A percentile compares a stretch with the other conserved stretches of the same genome.
These are phyloP conservation scores for Nakazawaea populi DNA, from an alignment of 805 yeast species.

Conservation along the genomic window DNA sequence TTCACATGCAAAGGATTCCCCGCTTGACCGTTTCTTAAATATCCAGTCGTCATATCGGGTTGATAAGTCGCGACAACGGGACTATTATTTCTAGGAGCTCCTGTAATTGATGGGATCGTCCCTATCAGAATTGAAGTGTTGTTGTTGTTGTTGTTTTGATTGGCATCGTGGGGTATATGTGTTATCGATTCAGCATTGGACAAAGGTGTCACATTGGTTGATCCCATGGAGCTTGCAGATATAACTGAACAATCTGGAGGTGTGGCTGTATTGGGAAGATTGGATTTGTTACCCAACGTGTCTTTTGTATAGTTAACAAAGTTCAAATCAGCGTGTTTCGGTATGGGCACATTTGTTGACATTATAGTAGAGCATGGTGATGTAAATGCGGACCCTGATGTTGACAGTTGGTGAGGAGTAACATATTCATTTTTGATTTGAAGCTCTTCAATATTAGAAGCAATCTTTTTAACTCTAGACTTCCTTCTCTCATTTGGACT, in stretches of 20 bases:
- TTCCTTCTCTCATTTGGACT: constrained; percentile 3
- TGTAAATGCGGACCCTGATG: too few relatives aligned
- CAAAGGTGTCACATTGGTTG: not conserved
- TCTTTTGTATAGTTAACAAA: constrained; percentile 4
- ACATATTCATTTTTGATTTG: not conserved
- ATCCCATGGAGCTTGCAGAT: not conserved
- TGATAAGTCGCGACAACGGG: not conserved
- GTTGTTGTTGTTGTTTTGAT: not conserved
- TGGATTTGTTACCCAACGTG: not conserved
- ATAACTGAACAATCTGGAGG: not conserved
- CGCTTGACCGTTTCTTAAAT: not conserved
- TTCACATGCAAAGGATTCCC: not conserved
- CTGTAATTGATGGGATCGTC: too few relatives aligned
- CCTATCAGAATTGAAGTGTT: not conserved
- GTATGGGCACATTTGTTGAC: not conserved
- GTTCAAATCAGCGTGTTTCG: not conserved
- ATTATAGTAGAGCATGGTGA: not conserved
- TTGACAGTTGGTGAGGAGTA: not conserved
- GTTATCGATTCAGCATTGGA: not conserved
- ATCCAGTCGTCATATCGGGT: constrained; percentile 1
- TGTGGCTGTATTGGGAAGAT: not conserved
- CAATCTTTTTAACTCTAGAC: not conserved
- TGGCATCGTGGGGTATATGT: not conserved
- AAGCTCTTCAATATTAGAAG: not conserved
- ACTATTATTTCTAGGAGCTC: not conserved